Base-by-base conservation (phyloP, 2,329 filamentous ascomycete species). In the Leptographium procerum region DNA sequence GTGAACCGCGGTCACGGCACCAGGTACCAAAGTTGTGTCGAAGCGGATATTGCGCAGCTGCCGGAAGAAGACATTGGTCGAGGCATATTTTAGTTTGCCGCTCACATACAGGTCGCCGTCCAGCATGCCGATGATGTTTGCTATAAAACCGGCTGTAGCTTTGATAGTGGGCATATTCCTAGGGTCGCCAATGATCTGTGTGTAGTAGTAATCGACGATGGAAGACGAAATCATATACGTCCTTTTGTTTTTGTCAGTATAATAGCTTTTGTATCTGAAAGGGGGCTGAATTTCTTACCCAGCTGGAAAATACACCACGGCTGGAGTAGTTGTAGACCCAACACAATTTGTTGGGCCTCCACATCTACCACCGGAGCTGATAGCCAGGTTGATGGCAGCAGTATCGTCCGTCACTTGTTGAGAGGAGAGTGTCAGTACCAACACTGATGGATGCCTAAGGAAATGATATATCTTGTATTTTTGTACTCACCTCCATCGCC, bases 401-500 rank as follows among this genome's bases (percentile, higher is more conserved):
- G 89, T 91, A 66, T 94, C 89, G 63, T 94, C 89, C 1, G 86
- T 85, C 1, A 69, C 69, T 70, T 33, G 10, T 33, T 10, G 47
- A 13, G n/a, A 31, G 3, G 2, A 9, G 19, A 11, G 6, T 4
- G 19, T 45, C 14, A 47, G 13, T 19, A 48, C 57, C 29, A 57
- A n/a, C 29, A 45, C 24, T 16, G 22, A 13, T 19, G 26, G 10
- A 31, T 31, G 10, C 24, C 2, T 28, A 11, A 14, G 14, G n/a
- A n/a, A n/a, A 19, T 24, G 10, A 14, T 22, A 11, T 24, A 34
- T 33, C 29, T 10, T 11, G 8, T 24, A 13, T 52, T 8, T 43
- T 14, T 8, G 29, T 5, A 31, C 65, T 47, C 53, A 69, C 68
- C 65, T 47, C 88, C 89, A 65, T 94, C 87, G 61, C 89, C 89